These are phyloP conservation scores for Amylocystis lapponica DNA, from an alignment of 768 basidiomycete species.

Conservation along the genomic window DNA sequence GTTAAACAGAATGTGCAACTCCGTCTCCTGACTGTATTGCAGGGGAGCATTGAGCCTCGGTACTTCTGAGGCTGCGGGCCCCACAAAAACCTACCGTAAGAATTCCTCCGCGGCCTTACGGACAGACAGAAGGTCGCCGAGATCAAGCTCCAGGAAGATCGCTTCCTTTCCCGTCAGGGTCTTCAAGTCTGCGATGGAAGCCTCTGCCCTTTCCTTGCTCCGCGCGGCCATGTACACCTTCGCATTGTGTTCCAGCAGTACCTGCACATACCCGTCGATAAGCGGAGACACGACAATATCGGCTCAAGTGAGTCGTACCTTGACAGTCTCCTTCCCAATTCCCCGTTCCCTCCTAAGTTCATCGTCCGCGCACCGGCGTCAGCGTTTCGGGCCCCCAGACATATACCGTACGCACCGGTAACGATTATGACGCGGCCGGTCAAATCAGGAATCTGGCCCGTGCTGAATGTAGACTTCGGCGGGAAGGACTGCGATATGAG, in stretches of 20 bases:
- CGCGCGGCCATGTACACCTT: conserved; percentile 61
- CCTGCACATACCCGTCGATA: conserved; percentile 24
- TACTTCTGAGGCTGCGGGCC: too few species aligned
- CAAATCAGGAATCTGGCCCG: conserved; percentile 42
- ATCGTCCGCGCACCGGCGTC: too few species aligned
- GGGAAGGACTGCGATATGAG: conserved; percentile 33
- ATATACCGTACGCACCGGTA: conserved; percentile 26
- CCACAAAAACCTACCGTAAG: not conserved
- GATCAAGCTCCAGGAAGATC: conserved; percentile 40
- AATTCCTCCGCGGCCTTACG: conserved; percentile 34
- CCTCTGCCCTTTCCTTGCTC: conserved; percentile 36
- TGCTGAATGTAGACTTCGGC: conserved; percentile 17
- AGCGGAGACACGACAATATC: not conserved
- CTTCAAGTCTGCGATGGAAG: conserved; percentile 50
- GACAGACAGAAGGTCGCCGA: conserved; percentile 33
- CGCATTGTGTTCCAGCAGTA: conserved; percentile 51
- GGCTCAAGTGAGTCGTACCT: conserved; percentile 28
- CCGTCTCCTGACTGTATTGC: conserved; percentile 37
- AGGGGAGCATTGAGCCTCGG: too few species aligned
- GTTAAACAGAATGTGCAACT: conserved; percentile 46
- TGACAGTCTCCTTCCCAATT: conserved; percentile 55
- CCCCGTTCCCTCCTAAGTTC: conserved; percentile 32
- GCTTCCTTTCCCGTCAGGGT: conserved; percentile 35
- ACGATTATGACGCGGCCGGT: conserved; percentile 30
- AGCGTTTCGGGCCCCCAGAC: too few species aligned